Conservation (phyloP, 768 basidiomycete species). For the Russula earlei region DNA sequence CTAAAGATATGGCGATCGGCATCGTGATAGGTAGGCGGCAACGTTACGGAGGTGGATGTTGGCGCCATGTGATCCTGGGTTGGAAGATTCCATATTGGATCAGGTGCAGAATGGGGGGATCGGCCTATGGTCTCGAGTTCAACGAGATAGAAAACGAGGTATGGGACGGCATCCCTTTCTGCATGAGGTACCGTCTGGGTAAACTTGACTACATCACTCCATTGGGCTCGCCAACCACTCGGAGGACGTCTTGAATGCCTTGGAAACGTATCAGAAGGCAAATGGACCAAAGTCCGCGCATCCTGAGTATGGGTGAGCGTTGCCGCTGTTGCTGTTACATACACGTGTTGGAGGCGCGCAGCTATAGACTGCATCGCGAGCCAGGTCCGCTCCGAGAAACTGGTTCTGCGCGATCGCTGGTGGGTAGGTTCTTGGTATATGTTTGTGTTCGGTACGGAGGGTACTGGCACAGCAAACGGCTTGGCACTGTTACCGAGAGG, state of each 20-base stretch:
- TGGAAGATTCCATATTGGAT: neutral
- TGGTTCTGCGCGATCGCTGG: neutral
- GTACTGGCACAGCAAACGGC: neutral
- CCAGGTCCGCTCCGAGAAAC: conserved; percentile 3
- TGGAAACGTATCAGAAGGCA: conserved; percentile 26
- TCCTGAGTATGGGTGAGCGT: conserved; percentile 28
- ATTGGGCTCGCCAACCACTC: conserved; percentile 37
- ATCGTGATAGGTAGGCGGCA: conserved; percentile 18
- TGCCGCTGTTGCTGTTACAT: conserved; percentile 46
- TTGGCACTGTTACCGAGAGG: conserved; percentile 9
- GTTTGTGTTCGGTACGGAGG: neutral
- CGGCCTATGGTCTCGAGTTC: neutral
- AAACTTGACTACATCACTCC: conserved; percentile 9
- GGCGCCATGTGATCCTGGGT: conserved; percentile 11
- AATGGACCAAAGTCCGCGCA: conserved; percentile 1
- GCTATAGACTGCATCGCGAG: conserved; percentile 10
- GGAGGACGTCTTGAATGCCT: conserved; percentile 34
- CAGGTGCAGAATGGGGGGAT: neutral
- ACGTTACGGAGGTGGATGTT: conserved; percentile 15
- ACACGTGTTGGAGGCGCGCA: conserved; percentile 47
- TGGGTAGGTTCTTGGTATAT: conserved; percentile 1
- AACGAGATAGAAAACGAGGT: conserved; percentile 9
- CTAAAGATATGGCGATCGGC: conserved; percentile 46
- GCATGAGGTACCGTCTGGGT: neutral
- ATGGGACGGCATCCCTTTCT: conserved; percentile 1